A percentile compares a stretch with the other conserved stretches of the same genome.
Conservation (phyloP, 129 eudicot species). For the Rutidosis leptorrhynchoides region DNA sequence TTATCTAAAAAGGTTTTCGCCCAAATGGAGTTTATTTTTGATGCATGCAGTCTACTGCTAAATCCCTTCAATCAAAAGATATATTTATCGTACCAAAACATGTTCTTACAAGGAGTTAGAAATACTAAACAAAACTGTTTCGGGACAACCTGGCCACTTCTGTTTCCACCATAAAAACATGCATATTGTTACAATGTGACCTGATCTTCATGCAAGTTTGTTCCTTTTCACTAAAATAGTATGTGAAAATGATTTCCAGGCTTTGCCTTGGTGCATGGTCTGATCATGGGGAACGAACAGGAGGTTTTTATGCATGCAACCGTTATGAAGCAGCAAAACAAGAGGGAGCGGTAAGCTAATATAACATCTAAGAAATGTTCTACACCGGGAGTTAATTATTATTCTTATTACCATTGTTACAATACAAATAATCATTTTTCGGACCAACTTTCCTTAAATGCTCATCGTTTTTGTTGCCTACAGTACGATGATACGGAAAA, state of each 20-base stretch:
- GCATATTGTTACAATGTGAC: not conserved
- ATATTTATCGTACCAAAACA: not conserved
- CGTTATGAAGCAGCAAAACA: slow-evolving; percentile 96
- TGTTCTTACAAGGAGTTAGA: not conserved
- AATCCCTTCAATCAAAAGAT: not conserved
- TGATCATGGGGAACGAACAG: slow-evolving; percentile 96
- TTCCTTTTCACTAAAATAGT: not conserved
- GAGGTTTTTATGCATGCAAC: slow-evolving; percentile 97
- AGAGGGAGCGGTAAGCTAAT: slow-evolving; percentile 76
- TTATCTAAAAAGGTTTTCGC: not conserved
- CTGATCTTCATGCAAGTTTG: not conserved
- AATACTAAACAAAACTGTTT: not conserved
- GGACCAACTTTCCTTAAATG: slow-evolving; percentile 10
- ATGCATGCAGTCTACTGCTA: not conserved
- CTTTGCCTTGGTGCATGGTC: slow-evolving; percentile 97
- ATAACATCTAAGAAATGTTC: slow-evolving; percentile 12
- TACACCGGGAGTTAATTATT: not conserved
- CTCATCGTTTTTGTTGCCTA: slow-evolving; percentile 24
- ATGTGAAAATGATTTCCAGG: slow-evolving; percentile 38
- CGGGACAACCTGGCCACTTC: not conserved
- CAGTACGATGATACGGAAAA: slow-evolving; percentile 94
- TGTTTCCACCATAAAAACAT: not conserved
- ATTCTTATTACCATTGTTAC: not conserved
- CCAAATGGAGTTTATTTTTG: not conserved
- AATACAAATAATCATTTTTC: not conserved